Evolutionary conservation across 768 basidiomycete species (phyloP), one percentile per base, ranked within the genome.

Genomic region (Tylopilus cervinicoccineus): DNA sequence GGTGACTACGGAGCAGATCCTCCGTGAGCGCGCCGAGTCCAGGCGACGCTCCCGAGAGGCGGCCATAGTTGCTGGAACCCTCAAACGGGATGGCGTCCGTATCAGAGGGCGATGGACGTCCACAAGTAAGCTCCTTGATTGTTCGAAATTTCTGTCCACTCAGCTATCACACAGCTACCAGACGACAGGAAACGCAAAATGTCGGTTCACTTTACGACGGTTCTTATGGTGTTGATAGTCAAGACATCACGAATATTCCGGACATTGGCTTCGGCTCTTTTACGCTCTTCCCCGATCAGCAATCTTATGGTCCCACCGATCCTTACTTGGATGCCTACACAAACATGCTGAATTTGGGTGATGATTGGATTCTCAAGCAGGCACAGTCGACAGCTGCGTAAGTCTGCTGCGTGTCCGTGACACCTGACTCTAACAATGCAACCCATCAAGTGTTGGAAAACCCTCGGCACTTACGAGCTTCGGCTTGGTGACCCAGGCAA

Each of bases 251-350:
- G 46, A 77, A 64, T 44, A 80, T 81, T 48, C 78, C 79, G 0
- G 33, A 75, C 11, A 78, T 86, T 51, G 76, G 74, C 6, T 84
- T 83, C 54, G 67, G 73, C 27, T 71, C 79, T 16, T 83, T 83
- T 72, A 81, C 78, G 48, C 54, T 84, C 22, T 85, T 86, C 74
- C 84, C 85, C 17, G 83, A 87, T 57, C 85, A 86, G 61, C 73
- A 78, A 51, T 60, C 64, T 31, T 85, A 84, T 54, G 76, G 67
- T 26, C 48, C 72, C 20, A 56, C 63, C 23, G 79, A 83, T 59
- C 75, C 78, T 14, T 72, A 68, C 50, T 62, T 79, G 43, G 65
- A 76, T 36, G 54, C 74, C 10, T 80, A 77, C 64, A 75, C 81
- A 51, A 76, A 80, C 49, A 75, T 71, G 0, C 58, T 84, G 31